Conservation (phyloP, 2,329 filamentous ascomycete genomes). For the Fusarium sp. region DNA sequence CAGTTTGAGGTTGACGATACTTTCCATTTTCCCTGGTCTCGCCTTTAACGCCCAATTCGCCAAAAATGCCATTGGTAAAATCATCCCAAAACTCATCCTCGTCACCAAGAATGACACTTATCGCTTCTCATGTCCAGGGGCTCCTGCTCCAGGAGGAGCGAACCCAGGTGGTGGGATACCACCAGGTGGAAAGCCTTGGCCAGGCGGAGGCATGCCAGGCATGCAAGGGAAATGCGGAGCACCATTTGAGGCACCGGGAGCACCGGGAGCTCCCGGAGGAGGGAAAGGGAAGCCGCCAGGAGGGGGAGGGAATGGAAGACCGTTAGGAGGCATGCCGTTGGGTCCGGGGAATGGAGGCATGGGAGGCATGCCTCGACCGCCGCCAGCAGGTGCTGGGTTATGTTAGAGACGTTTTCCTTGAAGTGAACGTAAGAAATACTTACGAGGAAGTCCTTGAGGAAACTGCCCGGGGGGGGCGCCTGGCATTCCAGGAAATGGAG, state of each 20-base stretch:
- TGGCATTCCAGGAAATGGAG: slow-evolving; percentile 69
- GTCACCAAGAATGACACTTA: slow-evolving; percentile 42
- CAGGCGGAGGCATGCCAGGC: slow-evolving; percentile 57
- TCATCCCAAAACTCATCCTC: slow-evolving; percentile 31
- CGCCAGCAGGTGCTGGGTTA: slow-evolving; percentile 61
- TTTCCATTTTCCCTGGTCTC: slow-evolving; percentile 31
- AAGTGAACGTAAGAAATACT: slow-evolving; percentile 47
- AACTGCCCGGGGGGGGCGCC: slow-evolving; percentile 57
- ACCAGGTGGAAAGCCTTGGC: slow-evolving; percentile 60
- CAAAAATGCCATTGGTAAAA: slow-evolving; percentile 45
- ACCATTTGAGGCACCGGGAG: slow-evolving; percentile 47
- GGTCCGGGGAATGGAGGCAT: slow-evolving; percentile 60
- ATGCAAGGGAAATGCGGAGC: slow-evolving; percentile 52
- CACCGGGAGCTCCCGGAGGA: slow-evolving; percentile 52
- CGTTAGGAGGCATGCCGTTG: slow-evolving; percentile 60
- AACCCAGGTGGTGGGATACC: slow-evolving; percentile 53
- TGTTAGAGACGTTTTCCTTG: slow-evolving; percentile 23
- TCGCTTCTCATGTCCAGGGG: slow-evolving; percentile 58
- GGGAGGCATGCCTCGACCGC: slow-evolving; percentile 64
- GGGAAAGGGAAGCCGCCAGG: slow-evolving; percentile 54
- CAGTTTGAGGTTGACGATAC: slow-evolving; percentile 15
- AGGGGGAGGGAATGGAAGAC: slow-evolving; percentile 54
- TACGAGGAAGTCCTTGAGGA: slow-evolving; percentile 66
- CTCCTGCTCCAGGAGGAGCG: slow-evolving; percentile 52
- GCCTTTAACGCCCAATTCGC: slow-evolving; percentile 53